Conservation (phyloP, 2,329 filamentous ascomycete species). For the Tolypocladium paradoxum region DNA sequence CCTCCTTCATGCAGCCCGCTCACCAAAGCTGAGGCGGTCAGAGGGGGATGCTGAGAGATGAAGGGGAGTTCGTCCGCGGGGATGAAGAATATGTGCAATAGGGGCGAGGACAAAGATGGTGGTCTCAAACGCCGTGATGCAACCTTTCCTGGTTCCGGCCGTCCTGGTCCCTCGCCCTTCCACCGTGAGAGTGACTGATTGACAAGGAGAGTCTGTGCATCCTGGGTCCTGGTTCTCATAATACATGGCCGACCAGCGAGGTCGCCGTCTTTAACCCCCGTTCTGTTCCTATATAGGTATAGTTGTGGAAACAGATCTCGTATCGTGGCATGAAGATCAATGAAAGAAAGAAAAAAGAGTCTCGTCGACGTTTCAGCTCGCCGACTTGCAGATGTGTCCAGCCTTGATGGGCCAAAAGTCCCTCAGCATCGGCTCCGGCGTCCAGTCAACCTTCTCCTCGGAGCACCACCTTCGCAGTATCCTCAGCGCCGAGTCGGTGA, state of each 20-base stretch:
- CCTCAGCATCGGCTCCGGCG: conserved; percentile 22
- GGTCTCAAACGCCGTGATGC: background rate
- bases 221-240: background rate
- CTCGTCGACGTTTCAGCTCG: background rate
- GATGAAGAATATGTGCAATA: background rate
- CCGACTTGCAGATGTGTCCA: background rate
- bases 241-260: background rate
- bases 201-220: background rate
- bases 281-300: background rate
- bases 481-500: conserved; percentile 25
- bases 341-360: background rate
- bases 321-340: background rate
- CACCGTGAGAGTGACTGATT: background rate
- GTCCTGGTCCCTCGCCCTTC: background rate
- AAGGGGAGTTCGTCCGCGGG: background rate
- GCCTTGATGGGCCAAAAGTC: conserved; percentile 11
- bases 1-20: background rate
- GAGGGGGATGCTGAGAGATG: background rate
- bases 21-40: too few species aligned
- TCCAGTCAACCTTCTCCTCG: conserved; percentile 35
- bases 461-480: conserved; percentile 33
- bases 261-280: background rate
- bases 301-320: background rate
- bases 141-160: background rate
- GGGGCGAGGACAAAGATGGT: background rate